Conservation (phyloP, 169 alveolate genomes). For the Eimeria maxima region DNA sequence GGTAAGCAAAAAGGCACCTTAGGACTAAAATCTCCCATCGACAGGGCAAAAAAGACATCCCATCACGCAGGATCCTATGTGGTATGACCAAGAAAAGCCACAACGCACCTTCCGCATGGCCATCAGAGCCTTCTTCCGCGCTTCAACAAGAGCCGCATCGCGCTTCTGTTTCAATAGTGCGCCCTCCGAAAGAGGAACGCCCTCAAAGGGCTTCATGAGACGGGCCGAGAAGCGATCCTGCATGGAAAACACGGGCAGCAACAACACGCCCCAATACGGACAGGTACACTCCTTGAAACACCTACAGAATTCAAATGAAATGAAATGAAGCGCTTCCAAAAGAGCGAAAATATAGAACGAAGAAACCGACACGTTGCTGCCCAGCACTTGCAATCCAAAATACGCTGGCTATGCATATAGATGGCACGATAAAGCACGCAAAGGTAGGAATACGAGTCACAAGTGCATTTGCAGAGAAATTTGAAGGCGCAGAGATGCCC, state of each 20-base stretch:
- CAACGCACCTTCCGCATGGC: constrained; percentile 69
- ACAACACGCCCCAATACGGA: background rate
- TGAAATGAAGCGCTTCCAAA: background rate
- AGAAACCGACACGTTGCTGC: background rate
- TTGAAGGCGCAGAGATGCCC: background rate
- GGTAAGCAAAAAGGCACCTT: too few relatives aligned
- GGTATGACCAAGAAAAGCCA: background rate
- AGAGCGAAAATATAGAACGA: background rate
- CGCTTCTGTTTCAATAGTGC: constrained; percentile 82
- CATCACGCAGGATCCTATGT: background rate
- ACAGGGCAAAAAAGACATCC: background rate
- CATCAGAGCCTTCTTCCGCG: constrained; percentile 80
- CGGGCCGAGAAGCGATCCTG: constrained; percentile 81
- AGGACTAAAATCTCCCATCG: too few relatives aligned
- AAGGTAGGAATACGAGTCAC: background rate
- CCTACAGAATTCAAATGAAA: background rate
- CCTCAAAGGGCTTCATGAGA: constrained; percentile 79
- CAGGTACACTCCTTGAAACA: background rate
- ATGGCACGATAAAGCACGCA: background rate
- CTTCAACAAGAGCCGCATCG: constrained; percentile 81
- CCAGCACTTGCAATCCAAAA: background rate
- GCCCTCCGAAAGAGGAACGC: constrained; percentile 84
- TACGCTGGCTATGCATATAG: background rate
- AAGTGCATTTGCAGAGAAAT: background rate
- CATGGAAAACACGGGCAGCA: background rate